Base-by-base conservation (phyloP, 352 stramenopile species). In the Thalassiosira hispida region DNA sequence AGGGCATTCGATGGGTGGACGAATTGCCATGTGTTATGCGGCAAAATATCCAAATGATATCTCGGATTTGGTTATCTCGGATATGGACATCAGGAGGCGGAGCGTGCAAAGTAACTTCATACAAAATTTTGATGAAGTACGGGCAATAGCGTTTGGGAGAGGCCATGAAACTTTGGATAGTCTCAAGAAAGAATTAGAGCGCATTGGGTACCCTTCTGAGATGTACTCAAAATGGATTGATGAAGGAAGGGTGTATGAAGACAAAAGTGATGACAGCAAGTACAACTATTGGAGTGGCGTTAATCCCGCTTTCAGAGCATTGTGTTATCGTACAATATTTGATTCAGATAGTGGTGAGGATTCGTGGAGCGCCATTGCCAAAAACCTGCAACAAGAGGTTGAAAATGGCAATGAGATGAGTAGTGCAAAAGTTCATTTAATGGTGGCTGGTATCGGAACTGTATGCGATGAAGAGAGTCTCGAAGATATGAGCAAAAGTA, bases 321-420 rank as follows among this genome's bases (percentile, higher is more conserved):
- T 86, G 1, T 86, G 79, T 33, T 86, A 86, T 52, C 7, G 65
- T 6, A 61, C 57, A 42, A 42, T 86, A 22, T 72, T 82, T 57
- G 56, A 74, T 57, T 77, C 61, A 29, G 20, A 79, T 53, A 55
- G 51, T 42, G 79, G 68, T 14, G 12, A 25, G n/a, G 49, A 57
- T 29, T 46, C n/a, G 1, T 86, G 79, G 59, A 66, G 66, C 25
- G 49, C 11, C 8, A 68, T 83, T 6, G 79, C 63, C 1, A 25
- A 46, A 42, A 22, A 74, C 25, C 27, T 47, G 1, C 5, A 63
- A 25, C 2, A 42, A 20, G 12, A 42, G 11, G 11, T n/a, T 16
- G 20, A 57, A n/a, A 27, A 57, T 12, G 18, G 20, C 5, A 14
- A 29, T 1, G n/a, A 20, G 22, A 55, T 27, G 18, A 66, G 56